Percentiles rank a stretch among this genome's conserved stretches.
phyloP scores from a whole-genome alignment of 192 early-diverging fungal species.

The Backusella mclennaniae region DNA sequence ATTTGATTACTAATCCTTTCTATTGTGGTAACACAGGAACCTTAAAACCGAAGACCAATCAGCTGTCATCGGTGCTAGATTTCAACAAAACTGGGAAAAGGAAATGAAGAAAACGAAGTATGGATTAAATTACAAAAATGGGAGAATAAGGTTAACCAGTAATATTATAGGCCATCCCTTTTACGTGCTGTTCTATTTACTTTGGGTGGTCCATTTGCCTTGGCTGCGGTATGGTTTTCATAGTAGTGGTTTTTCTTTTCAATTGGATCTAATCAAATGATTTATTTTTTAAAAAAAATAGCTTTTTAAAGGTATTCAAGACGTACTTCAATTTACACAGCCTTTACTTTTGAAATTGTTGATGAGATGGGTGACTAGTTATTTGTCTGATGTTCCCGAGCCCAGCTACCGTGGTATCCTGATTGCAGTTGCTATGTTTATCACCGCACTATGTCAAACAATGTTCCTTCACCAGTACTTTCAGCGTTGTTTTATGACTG shows the following conservation, averaged over 20 bases:
- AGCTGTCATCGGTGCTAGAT: slow-evolving; percentile 52
- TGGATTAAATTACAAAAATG: not conserved
- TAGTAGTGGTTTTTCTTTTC: not conserved
- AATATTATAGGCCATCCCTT: slow-evolving; percentile 63
- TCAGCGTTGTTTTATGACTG: slow-evolving; percentile 75
- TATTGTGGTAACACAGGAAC: slow-evolving; percentile 34
- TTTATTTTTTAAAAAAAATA: slow-evolving; percentile 2
- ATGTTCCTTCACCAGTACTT: slow-evolving; percentile 87
- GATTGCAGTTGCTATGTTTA: slow-evolving; percentile 82
- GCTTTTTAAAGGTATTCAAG: slow-evolving; percentile 77
- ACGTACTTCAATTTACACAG: slow-evolving; percentile 75
- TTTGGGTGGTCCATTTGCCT: slow-evolving; percentile 64
- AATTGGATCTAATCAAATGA: not conserved
- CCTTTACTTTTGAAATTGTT: slow-evolving; percentile 75
- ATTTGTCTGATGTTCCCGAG: slow-evolving; percentile 50
- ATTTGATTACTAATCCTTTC: slow-evolving; percentile 4
- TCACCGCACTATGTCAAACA: slow-evolving; percentile 72
- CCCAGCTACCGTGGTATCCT: slow-evolving; percentile 73
- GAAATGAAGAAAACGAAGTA: slow-evolving; percentile 60
- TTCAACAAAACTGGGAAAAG: slow-evolving; percentile 68
- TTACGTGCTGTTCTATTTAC: slow-evolving; percentile 57
- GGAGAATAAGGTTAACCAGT: not conserved
- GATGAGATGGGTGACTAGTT: slow-evolving; percentile 63
- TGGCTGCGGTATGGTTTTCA: slow-evolving; percentile 54
- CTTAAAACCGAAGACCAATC: slow-evolving; percentile 61